Conservation (phyloP, 1,284 basidiomycete species). For the Spongispora temasekensis region DNA sequence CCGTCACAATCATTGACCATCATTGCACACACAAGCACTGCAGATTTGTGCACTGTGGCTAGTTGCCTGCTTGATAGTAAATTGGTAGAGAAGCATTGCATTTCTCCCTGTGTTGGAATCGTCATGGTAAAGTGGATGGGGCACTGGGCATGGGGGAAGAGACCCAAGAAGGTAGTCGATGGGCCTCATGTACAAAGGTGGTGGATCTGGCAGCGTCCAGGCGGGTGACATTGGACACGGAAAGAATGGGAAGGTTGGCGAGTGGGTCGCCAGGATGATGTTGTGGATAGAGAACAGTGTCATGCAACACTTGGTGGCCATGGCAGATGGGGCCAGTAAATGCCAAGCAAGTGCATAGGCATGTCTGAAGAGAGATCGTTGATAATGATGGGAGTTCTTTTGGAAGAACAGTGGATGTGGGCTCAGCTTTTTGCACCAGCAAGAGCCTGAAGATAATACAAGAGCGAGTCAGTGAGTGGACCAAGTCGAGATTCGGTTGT, state of each 20-base stretch:
- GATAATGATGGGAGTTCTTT: conserved; percentile 29
- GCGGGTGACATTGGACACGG: conserved; percentile 24
- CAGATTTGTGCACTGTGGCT: conserved; percentile 29
- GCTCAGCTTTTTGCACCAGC: conserved; percentile 29
- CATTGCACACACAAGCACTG: conserved; percentile 42
- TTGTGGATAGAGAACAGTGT: conserved; percentile 58
- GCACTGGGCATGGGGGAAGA: conserved; percentile 35
- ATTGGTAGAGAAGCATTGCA: conserved; percentile 17
- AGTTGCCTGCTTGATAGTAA: conserved; percentile 33
- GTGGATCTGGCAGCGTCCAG: conserved; percentile 3
- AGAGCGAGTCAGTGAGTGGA: conserved; percentile 11
- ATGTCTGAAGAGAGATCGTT: conserved; percentile 38
- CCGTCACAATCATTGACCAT: conserved; percentile 56
- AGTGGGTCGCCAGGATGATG: conserved; percentile 56
- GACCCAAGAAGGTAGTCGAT: conserved; percentile 43
- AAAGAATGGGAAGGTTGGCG: conserved; percentile 47
- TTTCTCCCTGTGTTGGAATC: conserved; percentile 14
- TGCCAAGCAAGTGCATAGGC: conserved; percentile 58
- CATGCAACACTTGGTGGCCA: conserved; percentile 37
- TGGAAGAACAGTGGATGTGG: conserved; percentile 27
- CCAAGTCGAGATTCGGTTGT: accelerated
- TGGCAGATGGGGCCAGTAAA: conserved; percentile 39
- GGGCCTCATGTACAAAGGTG: conserved; percentile 27
- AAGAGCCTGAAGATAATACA: conserved; percentile 36
- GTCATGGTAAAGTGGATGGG: conserved; percentile 20